Base-by-base conservation (phyloP, 768 basidiomycete species). In the Boletus vinaceobasis region DNA sequence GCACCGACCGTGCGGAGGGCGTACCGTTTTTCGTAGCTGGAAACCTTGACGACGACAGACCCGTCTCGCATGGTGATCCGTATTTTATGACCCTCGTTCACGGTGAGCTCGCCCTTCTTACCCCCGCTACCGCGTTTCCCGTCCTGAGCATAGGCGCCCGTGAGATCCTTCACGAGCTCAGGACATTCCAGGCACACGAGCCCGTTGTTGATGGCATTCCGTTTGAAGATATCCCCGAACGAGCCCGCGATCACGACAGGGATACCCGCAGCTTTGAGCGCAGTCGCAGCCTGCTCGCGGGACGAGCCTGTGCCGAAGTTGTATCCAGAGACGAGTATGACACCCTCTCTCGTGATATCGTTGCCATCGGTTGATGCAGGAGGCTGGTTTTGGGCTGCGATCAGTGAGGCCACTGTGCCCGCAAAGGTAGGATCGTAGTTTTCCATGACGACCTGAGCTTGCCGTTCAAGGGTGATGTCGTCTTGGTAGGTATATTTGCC, bases 401-500 rank as follows among this genome's bases (percentile, higher is more conserved):
- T 69, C 15, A 89, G 71, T 11, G 79, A 73, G 3, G 83, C 80
- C 36, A 90, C 86, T 50, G 83, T 81, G 2, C 75, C 49, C 13
- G 96, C 90, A 69, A 98, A 98, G 0, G 78, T 72, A 0, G 92
- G 87, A 65, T 99, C 96, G 71, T 99, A 98, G 76, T 98, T 99
- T 75, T 99, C 96, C 95, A 98, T 98, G 38, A 98, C 96, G 21
- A 98, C 89, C 64, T 97, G 84, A 2, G 93, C 95, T 71, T 98
- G 97, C 29, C 86, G 83, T 57, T 86, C 88, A 35, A 93, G 92
- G 2, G 96, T 98, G 70, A 99, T 97, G 65, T 98, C 97, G 69
- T 99, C 97, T 73, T 97, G 94, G 72, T 99, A 99, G 7, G 96
- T 99, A 73, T 97, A 98, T 72, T 97, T 98, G 19, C 96, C 96